Evolutionary conservation across 148 eudicot genomes (phyloP), one percentile per base, ranked within the genome.

Genomic region (Vaccinium darrowii): DNA sequence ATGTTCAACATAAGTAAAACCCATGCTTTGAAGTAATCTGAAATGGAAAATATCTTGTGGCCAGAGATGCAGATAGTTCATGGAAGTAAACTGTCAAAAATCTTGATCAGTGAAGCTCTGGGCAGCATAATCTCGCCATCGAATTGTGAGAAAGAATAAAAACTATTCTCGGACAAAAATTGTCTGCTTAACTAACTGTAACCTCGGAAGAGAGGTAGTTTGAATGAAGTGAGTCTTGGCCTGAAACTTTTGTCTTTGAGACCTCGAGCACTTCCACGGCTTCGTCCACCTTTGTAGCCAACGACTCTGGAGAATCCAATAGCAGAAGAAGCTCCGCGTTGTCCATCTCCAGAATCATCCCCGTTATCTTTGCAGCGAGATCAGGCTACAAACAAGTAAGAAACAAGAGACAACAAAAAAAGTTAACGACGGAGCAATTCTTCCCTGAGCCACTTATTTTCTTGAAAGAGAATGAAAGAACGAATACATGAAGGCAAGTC

Each of bases 281-380:
- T 84, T 92, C 94, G 15, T 94, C 90, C 80, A 94, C 96, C 87
- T 90, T 93, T 0, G 89, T 81, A 6, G 88, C 86, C 86, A 94
- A 84, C 4, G 93, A 83, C 73, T 93, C 94, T 0, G 95, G 89
- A 76, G 96, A 93, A 74, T 94, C 94, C 86, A 94, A 89, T 21
- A 93, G 67, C 39, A 91, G 74, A 67, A 94, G 91, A 36, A 94
- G 78, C 82, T 93, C 95, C 0, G 92, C 21, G 78, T 93, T 94
- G 89, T 94, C 98, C 98, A 94, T 93, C 89, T 94, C 98, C 86
- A 94, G 85, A 67, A 94, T 88, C 98, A 93, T 94, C n/a, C 98
- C 98, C 0, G 98, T 94, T 13, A 94, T 89, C 89, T 94, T 94
- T 57, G 88, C 91, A 27, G 90, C 98, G 53, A 91, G 91, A 81